Evolutionary conservation across 2,329 filamentous ascomycete species (phyloP).

Genomic region (Dryadomyces sulphureus): DNA sequence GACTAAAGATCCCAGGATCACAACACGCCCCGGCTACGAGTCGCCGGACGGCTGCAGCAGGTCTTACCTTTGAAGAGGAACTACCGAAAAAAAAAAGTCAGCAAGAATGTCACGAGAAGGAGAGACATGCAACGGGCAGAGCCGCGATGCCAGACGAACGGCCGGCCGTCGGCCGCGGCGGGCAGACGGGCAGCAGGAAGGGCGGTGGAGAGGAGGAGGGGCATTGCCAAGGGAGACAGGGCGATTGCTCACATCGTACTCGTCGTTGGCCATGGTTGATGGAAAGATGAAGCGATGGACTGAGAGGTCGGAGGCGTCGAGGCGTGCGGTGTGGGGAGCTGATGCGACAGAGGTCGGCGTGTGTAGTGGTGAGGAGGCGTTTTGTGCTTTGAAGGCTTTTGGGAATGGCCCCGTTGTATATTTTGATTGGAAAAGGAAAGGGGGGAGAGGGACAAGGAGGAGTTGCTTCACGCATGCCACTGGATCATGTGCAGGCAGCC

Average conservation of each 20-base stretch:
- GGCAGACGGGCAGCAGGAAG: neutral
- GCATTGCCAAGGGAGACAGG: neutral
- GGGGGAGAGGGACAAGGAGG: neutral
- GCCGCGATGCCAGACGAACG: slow-evolving; percentile 6
- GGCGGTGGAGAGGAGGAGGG: slow-evolving; percentile 3
- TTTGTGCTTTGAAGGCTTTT: neutral
- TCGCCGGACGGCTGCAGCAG: neutral
- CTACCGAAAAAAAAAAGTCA: slow-evolving; percentile 28
- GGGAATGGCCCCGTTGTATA: neutral
- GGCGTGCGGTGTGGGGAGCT: neutral
- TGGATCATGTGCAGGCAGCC: neutral
- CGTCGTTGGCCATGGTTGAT: slow-evolving; percentile 83
- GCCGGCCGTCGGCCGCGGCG: no score
- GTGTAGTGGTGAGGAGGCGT: neutral
- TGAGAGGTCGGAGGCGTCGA: neutral
- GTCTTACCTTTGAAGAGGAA: slow-evolving; percentile 93
- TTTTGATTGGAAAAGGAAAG: neutral
- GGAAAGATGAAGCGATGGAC: neutral
- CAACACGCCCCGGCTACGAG: no score
- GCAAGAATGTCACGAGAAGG: slow-evolving; percentile 7
- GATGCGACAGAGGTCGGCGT: slow-evolving; percentile 1
- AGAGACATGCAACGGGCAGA: neutral
- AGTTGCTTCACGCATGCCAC: neutral
- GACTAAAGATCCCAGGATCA: no score
- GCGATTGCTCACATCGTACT: slow-evolving; percentile 77